phyloP scores from a whole-genome alignment of 805 yeast genomes.

The Kregervanrija pseudodelftensis region DNA sequence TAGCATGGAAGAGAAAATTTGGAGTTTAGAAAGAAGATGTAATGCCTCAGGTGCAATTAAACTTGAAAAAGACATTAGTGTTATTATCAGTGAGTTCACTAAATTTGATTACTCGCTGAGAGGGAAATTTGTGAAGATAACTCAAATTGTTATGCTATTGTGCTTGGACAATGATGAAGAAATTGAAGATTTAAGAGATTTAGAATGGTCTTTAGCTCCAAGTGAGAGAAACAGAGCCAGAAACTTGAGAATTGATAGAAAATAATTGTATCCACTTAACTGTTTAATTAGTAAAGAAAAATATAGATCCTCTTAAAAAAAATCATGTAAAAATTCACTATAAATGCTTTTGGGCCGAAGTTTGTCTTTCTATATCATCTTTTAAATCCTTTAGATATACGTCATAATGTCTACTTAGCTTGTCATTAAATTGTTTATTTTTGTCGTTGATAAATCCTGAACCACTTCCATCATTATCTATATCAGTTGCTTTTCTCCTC shows the following conservation, averaged over 20 bases:
- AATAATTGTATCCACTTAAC: constrained; percentile 4
- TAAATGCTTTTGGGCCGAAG: too few species aligned
- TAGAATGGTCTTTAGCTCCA: constrained; percentile 70
- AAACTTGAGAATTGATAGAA: constrained; percentile 41
- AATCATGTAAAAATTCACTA: too few species aligned
- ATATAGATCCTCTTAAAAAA: too few species aligned
- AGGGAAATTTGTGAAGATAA: constrained; percentile 70
- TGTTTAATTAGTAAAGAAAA: too few species aligned
- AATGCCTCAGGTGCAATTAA: constrained; percentile 80
- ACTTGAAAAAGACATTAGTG: constrained; percentile 73
- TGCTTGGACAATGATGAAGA: constrained; percentile 69
- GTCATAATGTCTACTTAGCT: constrained; percentile 49
- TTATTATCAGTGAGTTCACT: constrained; percentile 67
- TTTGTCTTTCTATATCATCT: too few species aligned
- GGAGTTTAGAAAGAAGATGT: constrained; percentile 58
- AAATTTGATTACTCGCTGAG: constrained; percentile 66
- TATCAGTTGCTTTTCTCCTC: constrained; percentile 10
- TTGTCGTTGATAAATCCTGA: constrained; percentile 56
- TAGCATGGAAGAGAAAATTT: constrained; percentile 57
- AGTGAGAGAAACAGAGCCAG: constrained; percentile 64
- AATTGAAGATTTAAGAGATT: constrained; percentile 23
- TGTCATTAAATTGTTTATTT: constrained; percentile 47
- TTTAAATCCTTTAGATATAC: too few species aligned
- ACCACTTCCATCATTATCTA: constrained; percentile 28
- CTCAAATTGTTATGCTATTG: constrained; percentile 75